Conservation (phyloP, 441 rosid species). For the Breynia disticha region DNA sequence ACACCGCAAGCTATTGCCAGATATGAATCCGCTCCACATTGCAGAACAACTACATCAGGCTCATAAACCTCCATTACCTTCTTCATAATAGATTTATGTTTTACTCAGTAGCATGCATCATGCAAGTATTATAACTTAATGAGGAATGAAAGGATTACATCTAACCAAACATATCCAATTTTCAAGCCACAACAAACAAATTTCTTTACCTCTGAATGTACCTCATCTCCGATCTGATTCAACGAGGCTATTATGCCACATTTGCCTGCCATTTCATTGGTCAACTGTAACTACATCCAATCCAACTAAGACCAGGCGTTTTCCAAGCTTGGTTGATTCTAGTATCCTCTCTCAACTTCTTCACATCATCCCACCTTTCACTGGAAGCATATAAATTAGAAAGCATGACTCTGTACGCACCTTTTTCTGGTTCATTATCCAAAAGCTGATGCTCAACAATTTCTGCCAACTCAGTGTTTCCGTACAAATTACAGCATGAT, state of each 20-base stretch:
- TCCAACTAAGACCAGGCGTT: constrained; percentile 58
- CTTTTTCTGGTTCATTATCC: constrained; percentile 39
- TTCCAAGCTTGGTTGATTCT: constrained; percentile 26
- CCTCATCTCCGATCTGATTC: neutral
- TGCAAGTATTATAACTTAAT: neutral
- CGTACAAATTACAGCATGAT: constrained; percentile 58
- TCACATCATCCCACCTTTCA: constrained; percentile 69
- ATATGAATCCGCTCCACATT: constrained; percentile 95
- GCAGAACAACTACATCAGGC: constrained; percentile 97
- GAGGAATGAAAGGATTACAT: neutral
- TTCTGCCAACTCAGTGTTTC: constrained; percentile 52
- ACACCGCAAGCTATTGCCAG: constrained; percentile 93
- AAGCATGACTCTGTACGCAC: constrained; percentile 67
- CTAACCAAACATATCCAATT: neutral
- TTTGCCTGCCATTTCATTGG: neutral
- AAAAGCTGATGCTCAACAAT: constrained; percentile 46
- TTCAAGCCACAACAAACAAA: neutral
- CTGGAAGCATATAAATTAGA: constrained; percentile 64
- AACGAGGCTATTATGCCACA: constrained; percentile 2
- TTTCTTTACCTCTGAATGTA: constrained; percentile 7
- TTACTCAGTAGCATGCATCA: neutral
- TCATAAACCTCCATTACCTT: constrained; percentile 93
- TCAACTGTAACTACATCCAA: constrained; percentile 14
- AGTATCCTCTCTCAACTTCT: constrained; percentile 41
- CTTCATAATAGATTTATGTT: constrained; percentile 19